Evolutionary conservation across 768 basidiomycete species (phyloP), one percentile per base, ranked within the genome.

Genomic region (Harrya chromipes): DNA sequence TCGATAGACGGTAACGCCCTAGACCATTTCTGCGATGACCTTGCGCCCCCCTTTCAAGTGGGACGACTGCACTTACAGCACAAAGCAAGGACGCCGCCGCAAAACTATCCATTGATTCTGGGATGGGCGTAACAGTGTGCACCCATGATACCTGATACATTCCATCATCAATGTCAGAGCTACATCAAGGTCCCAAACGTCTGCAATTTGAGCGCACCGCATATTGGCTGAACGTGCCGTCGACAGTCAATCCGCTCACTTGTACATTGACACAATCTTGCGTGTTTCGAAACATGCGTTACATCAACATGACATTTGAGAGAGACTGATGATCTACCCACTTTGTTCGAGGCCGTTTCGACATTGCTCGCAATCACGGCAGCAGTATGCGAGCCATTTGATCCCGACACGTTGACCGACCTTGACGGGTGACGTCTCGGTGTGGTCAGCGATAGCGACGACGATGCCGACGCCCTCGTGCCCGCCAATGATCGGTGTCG

Each of bases 1-100:
- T 50, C 88, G 85, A 62, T 91, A 94, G 2, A 89, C 88, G 3
- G 92, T 94, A 19, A 94, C 73, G 40, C 88, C 89, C 84, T 85
- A 42, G 1, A 37, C 4, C 34, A 27, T 26, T 17, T 35, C 11
- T 17, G 23, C 26, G 11, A 40, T n/a, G 33, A 33, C 13, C 16
- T 6, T 33, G 33, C 1, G 14, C 14, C 27, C 20, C 0, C 14
- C 17, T 17, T 23, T 23, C 16, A 17, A 3, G 24, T 13, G 8
- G 0, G 17, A 20, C 4, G 6, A 11, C 38, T 1, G 2, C 12
- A 16, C 37, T 46, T 63, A 85, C 85, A 12, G 88, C 89, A 57
- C 89, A 92, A 12, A 91, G 79, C 50, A 94, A 78, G 10, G 85
- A 84, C 2, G 84, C 83, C 5, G 90, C 85, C 1, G 74, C 82